phyloP scores from a whole-genome alignment of 352 stramenopile genomes.

The Vaucheria bursata region DNA sequence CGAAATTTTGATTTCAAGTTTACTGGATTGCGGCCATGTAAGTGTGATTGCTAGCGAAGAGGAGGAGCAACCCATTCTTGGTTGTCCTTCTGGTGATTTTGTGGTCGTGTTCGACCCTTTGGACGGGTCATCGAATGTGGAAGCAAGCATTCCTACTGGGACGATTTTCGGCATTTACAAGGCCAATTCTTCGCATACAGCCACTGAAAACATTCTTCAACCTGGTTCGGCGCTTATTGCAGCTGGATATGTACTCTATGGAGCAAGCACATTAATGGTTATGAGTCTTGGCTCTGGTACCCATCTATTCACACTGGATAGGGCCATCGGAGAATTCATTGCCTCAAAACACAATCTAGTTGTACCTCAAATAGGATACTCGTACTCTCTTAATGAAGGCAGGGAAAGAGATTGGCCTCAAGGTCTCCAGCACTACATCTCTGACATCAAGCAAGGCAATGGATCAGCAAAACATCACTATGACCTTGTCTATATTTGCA shows the following conservation, averaged over 20 bases:
- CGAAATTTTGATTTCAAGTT: conserved; percentile 40
- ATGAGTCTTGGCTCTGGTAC: conserved; percentile 37
- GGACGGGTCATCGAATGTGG: conserved; percentile 53
- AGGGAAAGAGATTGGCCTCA: conserved; percentile 36
- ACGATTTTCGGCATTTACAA: conserved; percentile 49
- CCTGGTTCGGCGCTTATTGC: conserved; percentile 40
- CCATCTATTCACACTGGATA: conserved; percentile 43
- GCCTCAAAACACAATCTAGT: conserved; percentile 20
- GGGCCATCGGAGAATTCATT: conserved; percentile 34
- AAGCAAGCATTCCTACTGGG: conserved; percentile 47
- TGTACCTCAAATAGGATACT: conserved; percentile 27
- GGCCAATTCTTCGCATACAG: no score
- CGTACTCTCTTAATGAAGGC: conserved; percentile 46
- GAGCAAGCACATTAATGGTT: conserved; percentile 36
- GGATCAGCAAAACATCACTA: conserved; percentile 21
- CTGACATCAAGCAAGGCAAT: conserved; percentile 33
- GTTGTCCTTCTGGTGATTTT: conserved; percentile 17
- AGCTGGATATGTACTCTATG: conserved; percentile 41
- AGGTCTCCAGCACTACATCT: conserved; percentile 37
- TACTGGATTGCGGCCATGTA: conserved; percentile 26
- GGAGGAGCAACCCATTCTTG: conserved; percentile 31
- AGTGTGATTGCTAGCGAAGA: conserved; percentile 40
- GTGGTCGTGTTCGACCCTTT: conserved; percentile 90
- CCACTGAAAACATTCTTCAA: conserved; percentile 32
- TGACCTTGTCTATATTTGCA: conserved; percentile 44